phyloP scores from a whole-genome alignment of 305 asterid genomes.

The Solanum hybrid region DNA sequence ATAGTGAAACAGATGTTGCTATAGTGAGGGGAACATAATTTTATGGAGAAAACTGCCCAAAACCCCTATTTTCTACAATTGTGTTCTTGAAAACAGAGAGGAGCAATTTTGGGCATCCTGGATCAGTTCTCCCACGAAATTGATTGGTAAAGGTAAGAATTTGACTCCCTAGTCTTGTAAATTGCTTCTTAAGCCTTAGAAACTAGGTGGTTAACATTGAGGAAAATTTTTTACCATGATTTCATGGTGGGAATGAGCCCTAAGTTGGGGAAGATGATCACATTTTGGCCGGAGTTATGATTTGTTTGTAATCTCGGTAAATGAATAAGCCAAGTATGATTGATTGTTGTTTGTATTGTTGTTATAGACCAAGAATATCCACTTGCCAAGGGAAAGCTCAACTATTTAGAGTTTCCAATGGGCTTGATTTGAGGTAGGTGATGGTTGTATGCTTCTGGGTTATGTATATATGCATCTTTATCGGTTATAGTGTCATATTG shows the following conservation, averaged over 20 bases:
- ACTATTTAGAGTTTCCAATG: background rate
- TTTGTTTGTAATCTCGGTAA: no score
- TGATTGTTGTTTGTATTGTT: no score
- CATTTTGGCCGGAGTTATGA: background rate
- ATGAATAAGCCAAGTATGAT: background rate
- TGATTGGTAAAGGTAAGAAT: background rate
- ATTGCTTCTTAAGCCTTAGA: background rate
- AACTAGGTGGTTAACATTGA: background rate
- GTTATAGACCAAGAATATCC: background rate
- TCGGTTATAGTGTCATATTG: background rate
- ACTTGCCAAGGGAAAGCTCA: background rate
- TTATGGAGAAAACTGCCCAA: background rate
- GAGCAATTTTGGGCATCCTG: background rate
- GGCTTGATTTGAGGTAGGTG: background rate
- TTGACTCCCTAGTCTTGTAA: background rate
- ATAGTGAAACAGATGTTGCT: background rate
- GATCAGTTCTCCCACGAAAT: background rate
- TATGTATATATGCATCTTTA: no score
- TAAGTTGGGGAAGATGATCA: background rate
- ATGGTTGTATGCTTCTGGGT: background rate
- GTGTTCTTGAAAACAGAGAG: background rate
- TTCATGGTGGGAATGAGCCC: background rate
- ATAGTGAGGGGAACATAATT: no score
- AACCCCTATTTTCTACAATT: background rate
- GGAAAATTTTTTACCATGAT: background rate